Conservation (phyloP, 805 yeast species). For the Barnettozyma sp. region DNA sequence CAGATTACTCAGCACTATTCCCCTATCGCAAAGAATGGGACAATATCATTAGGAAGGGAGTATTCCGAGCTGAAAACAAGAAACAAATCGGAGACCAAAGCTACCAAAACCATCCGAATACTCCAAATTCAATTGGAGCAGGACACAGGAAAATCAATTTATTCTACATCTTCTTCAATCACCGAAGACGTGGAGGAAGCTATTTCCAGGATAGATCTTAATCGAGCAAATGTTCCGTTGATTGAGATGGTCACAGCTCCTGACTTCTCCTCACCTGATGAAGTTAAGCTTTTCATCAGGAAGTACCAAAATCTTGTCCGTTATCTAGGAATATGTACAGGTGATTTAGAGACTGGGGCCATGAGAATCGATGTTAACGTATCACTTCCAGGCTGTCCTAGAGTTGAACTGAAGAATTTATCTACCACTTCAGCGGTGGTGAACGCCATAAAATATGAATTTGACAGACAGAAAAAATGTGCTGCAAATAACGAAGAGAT, state of each 20-base stretch:
- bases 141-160: constrained; percentile 81
- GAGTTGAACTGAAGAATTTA: constrained; percentile 87
- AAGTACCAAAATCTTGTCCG: constrained; percentile 70
- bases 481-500: no score
- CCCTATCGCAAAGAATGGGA: constrained; percentile 73
- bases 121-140: constrained; percentile 89
- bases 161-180: constrained; percentile 30
- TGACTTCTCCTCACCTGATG: constrained; percentile 59
- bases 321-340: constrained; percentile 69
- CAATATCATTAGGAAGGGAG: constrained; percentile 26
- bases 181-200: constrained; percentile 19
- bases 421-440: constrained; percentile 77
- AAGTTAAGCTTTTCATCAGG: constrained; percentile 72
- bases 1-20: constrained; percentile 87
- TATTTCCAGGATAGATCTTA: constrained; percentile 59
- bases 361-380: constrained; percentile 92
- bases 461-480: constrained; percentile 67
- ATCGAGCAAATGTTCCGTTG: constrained; percentile 79
- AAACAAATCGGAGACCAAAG: constrained; percentile 27
- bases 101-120: constrained; percentile 54
- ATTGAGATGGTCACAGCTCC: constrained; percentile 91
- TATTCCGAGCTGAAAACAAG: background rate
- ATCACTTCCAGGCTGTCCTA: constrained; percentile 60
- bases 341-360: constrained; percentile 91
- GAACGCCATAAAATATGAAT: constrained; percentile 70